Evolutionary conservation across 345 rosid genomes (phyloP).

Genomic region (Schrenkiella parvula): DNA sequence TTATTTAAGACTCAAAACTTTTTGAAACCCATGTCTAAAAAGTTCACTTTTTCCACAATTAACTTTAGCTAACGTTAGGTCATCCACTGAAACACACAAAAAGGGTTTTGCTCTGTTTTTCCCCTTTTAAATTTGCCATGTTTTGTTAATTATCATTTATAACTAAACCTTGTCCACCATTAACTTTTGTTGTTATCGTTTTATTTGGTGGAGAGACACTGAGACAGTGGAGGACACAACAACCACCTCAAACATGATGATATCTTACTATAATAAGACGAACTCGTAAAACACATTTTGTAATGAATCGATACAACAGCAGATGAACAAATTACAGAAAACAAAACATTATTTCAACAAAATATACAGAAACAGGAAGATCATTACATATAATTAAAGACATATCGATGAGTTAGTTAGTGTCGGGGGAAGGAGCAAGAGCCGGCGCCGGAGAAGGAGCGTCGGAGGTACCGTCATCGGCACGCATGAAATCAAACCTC

Average conservation of each 20-base stretch:
- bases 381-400: neutral
- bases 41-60: neutral
- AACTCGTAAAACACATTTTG: too few species aligned
- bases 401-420: neutral
- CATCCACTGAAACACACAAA: constrained; percentile 23
- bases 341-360: constrained; percentile 16
- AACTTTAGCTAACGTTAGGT: neutral
- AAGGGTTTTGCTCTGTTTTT: constrained; percentile 12
- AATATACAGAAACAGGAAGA: neutral
- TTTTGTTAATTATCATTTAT: neutral
- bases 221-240: constrained; percentile 27
- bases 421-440: constrained; percentile 38
- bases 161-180: neutral
- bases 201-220: constrained; percentile 25
- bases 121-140: neutral
- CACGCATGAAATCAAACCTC: constrained; percentile 53
- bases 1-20: constrained; percentile 6
- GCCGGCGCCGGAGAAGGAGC: constrained; percentile 49
- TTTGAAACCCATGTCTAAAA: constrained; percentile 17
- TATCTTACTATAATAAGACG: constrained; percentile 8
- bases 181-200: neutral
- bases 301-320: constrained; percentile 5
- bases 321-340: neutral
- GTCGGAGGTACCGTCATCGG: constrained; percentile 26
- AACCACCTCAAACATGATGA: constrained; percentile 12